These are phyloP conservation scores for Barnettozyma vustinii DNA, from an alignment of 805 yeast genomes.

Conservation along the genomic window DNA sequence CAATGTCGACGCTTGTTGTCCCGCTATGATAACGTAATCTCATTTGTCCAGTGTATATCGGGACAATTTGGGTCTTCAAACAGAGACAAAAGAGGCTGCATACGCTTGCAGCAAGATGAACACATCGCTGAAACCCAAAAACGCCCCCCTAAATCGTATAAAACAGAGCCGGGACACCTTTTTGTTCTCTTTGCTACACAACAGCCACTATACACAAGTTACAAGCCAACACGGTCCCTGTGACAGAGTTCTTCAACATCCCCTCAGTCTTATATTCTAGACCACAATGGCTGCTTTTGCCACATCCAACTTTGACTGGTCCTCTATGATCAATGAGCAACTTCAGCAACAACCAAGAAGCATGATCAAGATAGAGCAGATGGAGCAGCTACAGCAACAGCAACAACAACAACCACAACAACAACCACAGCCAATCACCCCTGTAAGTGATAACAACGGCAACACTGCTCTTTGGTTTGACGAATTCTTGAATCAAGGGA, in stretches of 20 bases:
- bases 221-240: not conserved
- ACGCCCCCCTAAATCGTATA: not conserved
- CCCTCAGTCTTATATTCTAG: not conserved
- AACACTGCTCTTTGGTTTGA: constrained; percentile 19
- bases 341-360: constrained; percentile 7
- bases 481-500: constrained; percentile 16
- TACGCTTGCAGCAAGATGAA: not conserved
- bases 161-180: not conserved
- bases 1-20: not conserved
- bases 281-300: constrained; percentile 18
- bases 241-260: not conserved
- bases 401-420: constrained; percentile 11
- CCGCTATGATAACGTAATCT: not conserved
- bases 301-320: constrained; percentile 25
- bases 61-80: not conserved
- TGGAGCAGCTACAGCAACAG: constrained; percentile 6
- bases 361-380: constrained; percentile 3
- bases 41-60: not conserved
- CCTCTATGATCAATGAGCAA: constrained; percentile 15
- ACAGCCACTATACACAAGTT: not conserved
- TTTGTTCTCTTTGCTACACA: not conserved
- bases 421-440: constrained; percentile 10
- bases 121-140: not conserved
- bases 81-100: not conserved
- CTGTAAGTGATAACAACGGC: constrained; percentile 11